phyloP scores from a whole-genome alignment of 108 stramenopile species.

The Conticribra weissflogii region DNA sequence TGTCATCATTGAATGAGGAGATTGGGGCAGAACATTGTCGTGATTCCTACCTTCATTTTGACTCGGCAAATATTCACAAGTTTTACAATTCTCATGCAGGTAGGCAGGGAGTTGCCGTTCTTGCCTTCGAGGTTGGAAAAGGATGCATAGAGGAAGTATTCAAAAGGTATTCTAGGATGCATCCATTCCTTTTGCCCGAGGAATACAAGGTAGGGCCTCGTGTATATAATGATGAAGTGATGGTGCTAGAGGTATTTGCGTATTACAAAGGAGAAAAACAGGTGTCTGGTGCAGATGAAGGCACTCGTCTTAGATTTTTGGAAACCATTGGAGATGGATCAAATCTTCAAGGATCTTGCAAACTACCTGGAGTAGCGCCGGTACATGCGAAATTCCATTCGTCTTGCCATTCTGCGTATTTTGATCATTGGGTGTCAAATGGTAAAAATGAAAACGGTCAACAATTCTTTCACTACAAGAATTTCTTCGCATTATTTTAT shows the following conservation, averaged over 20 bases:
- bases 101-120: slow-evolving; percentile 71
- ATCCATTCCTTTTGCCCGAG: slow-evolving; percentile 63
- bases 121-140: slow-evolving; percentile 68
- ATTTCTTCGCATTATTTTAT: too few relatives aligned
- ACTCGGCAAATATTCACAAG: slow-evolving; percentile 44
- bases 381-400: slow-evolving; percentile 71
- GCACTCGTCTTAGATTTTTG: slow-evolving; percentile 81
- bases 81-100: slow-evolving; percentile 64
- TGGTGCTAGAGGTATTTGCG: slow-evolving; percentile 82
- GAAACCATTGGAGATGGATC: slow-evolving; percentile 26
- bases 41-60: slow-evolving; percentile 57
- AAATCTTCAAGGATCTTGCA: slow-evolving; percentile 4
- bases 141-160: slow-evolving; percentile 54
- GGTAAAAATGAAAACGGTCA: slow-evolving; percentile 8
- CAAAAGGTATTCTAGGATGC: slow-evolving; percentile 53
- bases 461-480: too few relatives aligned
- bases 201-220: slow-evolving; percentile 39
- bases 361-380: slow-evolving; percentile 65
- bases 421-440: slow-evolving; percentile 89
- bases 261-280: slow-evolving; percentile 67
- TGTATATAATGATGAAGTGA: slow-evolving; percentile 26
- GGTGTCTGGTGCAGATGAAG: slow-evolving; percentile 56
- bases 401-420: slow-evolving; percentile 66
- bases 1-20: slow-evolving; percentile 45
- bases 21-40: slow-evolving; percentile 1